Base-by-base conservation (phyloP, 177 flowering plant genomes). In the Tripterygium wilfordii region DNA sequence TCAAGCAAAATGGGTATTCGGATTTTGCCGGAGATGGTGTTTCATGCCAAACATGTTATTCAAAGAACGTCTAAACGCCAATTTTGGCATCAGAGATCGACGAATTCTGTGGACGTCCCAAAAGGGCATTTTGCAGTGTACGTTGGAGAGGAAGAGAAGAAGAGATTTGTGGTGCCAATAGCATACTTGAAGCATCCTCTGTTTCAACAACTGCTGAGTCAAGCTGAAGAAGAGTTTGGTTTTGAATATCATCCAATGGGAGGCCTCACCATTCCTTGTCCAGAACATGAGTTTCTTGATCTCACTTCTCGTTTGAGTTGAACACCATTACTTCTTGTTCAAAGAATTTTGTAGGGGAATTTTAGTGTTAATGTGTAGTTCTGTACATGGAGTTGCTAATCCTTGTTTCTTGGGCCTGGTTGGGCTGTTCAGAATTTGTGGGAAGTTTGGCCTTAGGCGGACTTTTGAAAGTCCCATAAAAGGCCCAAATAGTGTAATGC, bases 221-320 rank as follows among this genome's bases (percentile, higher is more conserved):
- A 40, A 28, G 76, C 77, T 6, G 86, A 74, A 21, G 84, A 83
- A 40, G 84, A 80, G 63, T 78, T 58, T 53, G 82, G 84, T 1
- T 78, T 77, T 36, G 50, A 74, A 36, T 71, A 71, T 20, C 55
- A 43, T 36, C 55, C 49, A 5, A 49, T 57, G 49, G 55, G 62
- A n/a, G 43, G 55, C 20, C 43, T 49, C 1, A 57, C 62, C 18
- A 57, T 57, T 29, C 60, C 53, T 10, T 48, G 60, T 35, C 23
- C 32, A 0, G 33, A 56, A 48, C 32, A 48, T 2, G 1, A 1
- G 18, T 57, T 57, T 20, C 0, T 36, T 21, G 26, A 50, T 17
- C 26, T 49, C 18, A 48, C 23, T 25, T 41, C 53, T 17, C 24
- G 25, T 0, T 45, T 54, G 21, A 53, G 29, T 53, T 68, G 61